Percentiles rank a stretch among this genome's conserved stretches.
Conservation (phyloP, 2,329 filamentous ascomycete species). For the Aspergillus quadrilineatus region DNA sequence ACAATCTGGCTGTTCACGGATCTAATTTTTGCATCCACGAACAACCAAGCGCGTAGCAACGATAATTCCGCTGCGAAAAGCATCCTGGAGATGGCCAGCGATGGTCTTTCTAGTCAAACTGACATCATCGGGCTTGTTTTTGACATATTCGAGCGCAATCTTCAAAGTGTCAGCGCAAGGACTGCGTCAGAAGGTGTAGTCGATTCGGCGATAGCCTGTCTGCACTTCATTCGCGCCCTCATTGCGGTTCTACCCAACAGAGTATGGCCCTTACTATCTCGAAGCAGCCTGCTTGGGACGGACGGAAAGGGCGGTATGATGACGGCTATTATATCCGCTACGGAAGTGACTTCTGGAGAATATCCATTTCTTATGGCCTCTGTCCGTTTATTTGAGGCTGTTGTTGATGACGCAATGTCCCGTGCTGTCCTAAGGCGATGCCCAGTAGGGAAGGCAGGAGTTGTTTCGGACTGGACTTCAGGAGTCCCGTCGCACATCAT, state of each 20-base stretch:
- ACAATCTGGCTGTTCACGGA: slow-evolving; percentile 72
- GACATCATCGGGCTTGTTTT: slow-evolving; percentile 82
- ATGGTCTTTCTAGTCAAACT: slow-evolving; percentile 46
- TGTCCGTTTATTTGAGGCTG: slow-evolving; percentile 68
- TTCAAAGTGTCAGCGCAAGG: slow-evolving; percentile 52
- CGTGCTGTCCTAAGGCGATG: slow-evolving; percentile 48
- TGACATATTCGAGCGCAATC: slow-evolving; percentile 75
- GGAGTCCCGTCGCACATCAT: slow-evolving; percentile 77
- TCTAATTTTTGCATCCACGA: slow-evolving; percentile 55
- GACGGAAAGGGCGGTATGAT: slow-evolving; percentile 75
- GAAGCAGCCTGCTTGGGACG: slow-evolving; percentile 75
- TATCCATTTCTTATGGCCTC: slow-evolving; percentile 76
- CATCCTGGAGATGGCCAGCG: slow-evolving; percentile 52
- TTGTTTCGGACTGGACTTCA: slow-evolving; percentile 55
- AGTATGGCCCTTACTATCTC: slow-evolving; percentile 85
- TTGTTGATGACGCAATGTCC: slow-evolving; percentile 72
- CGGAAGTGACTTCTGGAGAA: slow-evolving; percentile 73
- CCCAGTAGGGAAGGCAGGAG: slow-evolving; percentile 33
- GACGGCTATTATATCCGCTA: slow-evolving; percentile 72
- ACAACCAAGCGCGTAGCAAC: slow-evolving; percentile 27
- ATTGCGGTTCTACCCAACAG: slow-evolving; percentile 72
- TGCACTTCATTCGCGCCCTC: slow-evolving; percentile 75
- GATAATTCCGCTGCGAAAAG: slow-evolving; percentile 41
- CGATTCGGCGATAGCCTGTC: slow-evolving; percentile 69
- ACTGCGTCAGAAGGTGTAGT: slow-evolving; percentile 64